Percentiles rank a stretch among this genome's conserved stretches.
phyloP scores from a whole-genome alignment of 192 early-diverging fungal species.

The Allomyces macrogynus region DNA sequence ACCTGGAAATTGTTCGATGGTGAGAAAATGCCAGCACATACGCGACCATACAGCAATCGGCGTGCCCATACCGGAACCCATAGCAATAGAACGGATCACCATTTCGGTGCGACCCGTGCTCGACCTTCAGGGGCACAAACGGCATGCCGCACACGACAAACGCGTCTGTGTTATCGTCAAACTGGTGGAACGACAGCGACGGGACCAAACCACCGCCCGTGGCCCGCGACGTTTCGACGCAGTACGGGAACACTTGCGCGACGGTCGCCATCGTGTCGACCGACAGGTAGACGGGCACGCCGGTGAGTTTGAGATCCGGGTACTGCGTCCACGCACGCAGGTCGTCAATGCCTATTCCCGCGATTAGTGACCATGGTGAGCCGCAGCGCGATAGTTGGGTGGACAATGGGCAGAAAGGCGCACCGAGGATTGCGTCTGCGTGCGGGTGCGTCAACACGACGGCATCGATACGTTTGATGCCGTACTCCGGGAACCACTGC shows the following conservation, averaged over 20 bases:
- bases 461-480: slow-evolving; percentile 19
- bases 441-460: slow-evolving; percentile 36
- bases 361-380: no score
- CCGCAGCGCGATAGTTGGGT: not conserved
- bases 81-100: not conserved
- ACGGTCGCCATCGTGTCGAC: slow-evolving; percentile 21
- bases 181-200: slow-evolving; percentile 17
- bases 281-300: slow-evolving; percentile 19
- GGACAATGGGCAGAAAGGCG: not conserved
- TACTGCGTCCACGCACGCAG: slow-evolving; percentile 21
- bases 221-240: slow-evolving; percentile 19
- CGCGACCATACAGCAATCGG: not conserved
- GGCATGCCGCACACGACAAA: not conserved
- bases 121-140: not conserved
- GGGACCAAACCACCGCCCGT: slow-evolving; percentile 27
- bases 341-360: slow-evolving; percentile 15
- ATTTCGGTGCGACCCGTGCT: not conserved
- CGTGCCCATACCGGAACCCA: not conserved
- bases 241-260: slow-evolving; percentile 23
- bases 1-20: not conserved
- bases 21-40: not conserved
- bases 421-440: slow-evolving; percentile 26
- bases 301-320: slow-evolving; percentile 12
- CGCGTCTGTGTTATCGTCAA: slow-evolving; percentile 4
- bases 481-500: not conserved